phyloP scores from a whole-genome alignment of 257 asterid species.

The Ligustrum vulgare region DNA sequence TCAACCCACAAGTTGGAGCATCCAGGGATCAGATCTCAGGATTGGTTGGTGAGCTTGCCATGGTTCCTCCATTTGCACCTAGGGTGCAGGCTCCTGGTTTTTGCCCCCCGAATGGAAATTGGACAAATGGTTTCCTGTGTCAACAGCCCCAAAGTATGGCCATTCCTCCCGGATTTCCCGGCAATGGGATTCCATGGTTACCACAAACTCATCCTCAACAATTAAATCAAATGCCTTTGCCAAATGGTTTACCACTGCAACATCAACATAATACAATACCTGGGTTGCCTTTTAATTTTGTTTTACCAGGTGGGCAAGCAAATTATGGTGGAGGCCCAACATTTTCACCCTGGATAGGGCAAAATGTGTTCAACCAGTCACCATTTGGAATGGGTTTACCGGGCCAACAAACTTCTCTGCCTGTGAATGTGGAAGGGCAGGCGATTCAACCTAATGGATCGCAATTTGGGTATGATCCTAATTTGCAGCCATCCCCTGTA shows the following conservation, averaged over 20 bases:
- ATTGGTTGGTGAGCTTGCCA: slow-evolving; percentile 32
- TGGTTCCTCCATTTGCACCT: slow-evolving; percentile 37
- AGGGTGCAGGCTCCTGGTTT: slow-evolving; percentile 38
- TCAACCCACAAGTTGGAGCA: slow-evolving; percentile 24
- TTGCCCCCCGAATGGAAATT: slow-evolving; percentile 40
- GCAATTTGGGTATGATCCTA: slow-evolving; percentile 6
- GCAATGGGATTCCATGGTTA: slow-evolving; percentile 57
- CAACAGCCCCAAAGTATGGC: slow-evolving; percentile 51
- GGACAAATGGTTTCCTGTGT: slow-evolving; percentile 46
- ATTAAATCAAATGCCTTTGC: slow-evolving; percentile 43
- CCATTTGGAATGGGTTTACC: slow-evolving; percentile 51
- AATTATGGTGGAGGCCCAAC: slow-evolving; percentile 43
- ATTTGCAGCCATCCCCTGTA: slow-evolving; percentile 29
- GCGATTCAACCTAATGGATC: slow-evolving; percentile 30
- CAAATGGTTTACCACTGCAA: slow-evolving; percentile 42
- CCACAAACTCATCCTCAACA: slow-evolving; percentile 49
- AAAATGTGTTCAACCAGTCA: slow-evolving; percentile 33
- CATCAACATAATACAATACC: slow-evolving; percentile 52
- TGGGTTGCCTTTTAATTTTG: slow-evolving; percentile 48
- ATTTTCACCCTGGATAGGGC: slow-evolving; percentile 48
- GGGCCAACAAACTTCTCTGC: slow-evolving; percentile 33
- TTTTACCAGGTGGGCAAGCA: slow-evolving; percentile 40
- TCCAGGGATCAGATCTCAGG: slow-evolving; percentile 34
- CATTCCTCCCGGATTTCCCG: slow-evolving; percentile 40
- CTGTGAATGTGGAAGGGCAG: slow-evolving; percentile 44